phyloP scores from a whole-genome alignment of 208 protist species.

The Trypanosoma cruzi region DNA sequence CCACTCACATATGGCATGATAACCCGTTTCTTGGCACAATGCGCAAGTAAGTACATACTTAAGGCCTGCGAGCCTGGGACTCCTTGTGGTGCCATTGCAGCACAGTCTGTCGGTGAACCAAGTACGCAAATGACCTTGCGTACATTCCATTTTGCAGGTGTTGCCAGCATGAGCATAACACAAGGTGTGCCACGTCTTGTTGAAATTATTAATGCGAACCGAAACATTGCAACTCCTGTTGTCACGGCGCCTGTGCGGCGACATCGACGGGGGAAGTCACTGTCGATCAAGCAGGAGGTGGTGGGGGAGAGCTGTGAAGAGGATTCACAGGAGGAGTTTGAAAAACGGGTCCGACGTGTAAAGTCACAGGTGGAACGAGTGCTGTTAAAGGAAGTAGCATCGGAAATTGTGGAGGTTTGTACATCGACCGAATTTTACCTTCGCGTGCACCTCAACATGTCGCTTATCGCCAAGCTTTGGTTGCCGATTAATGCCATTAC shows the following conservation, averaged over 20 bases:
- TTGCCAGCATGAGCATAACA: constrained; percentile 99
- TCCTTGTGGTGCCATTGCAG: constrained; percentile 98
- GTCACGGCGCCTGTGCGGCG: constrained; percentile 88
- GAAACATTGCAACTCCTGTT: constrained; percentile 98
- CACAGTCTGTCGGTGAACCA: constrained; percentile 99
- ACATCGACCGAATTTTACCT: constrained; percentile 86
- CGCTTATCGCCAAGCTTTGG: constrained; percentile 89
- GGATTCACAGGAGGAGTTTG: constrained; percentile 26
- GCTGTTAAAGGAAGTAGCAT: constrained; percentile 89
- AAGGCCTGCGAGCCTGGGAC: constrained; percentile 97
- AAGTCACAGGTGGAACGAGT: constrained; percentile 93
- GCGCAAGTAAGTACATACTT: constrained; percentile 80
- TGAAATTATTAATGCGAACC: constrained; percentile 99
- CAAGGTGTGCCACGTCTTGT: constrained; percentile 97
- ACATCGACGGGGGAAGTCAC: not conserved
- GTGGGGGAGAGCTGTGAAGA: not conserved
- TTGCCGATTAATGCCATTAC: constrained; percentile 91
- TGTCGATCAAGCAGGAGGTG: constrained; percentile 11
- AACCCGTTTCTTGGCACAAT: constrained; percentile 68
- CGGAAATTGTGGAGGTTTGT: constrained; percentile 90
- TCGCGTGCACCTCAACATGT: constrained; percentile 93
- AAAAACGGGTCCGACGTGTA: constrained; percentile 66
- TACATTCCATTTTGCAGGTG: constrained; percentile 99
- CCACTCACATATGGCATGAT: constrained; percentile 77
- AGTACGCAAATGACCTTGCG: constrained; percentile 99